Percentiles rank a stretch among this genome's conserved stretches.
These are phyloP conservation scores for Allantophomopsis cytisporea DNA, from an alignment of 2,329 filamentous ascomycete species.

Conservation along the genomic window DNA sequence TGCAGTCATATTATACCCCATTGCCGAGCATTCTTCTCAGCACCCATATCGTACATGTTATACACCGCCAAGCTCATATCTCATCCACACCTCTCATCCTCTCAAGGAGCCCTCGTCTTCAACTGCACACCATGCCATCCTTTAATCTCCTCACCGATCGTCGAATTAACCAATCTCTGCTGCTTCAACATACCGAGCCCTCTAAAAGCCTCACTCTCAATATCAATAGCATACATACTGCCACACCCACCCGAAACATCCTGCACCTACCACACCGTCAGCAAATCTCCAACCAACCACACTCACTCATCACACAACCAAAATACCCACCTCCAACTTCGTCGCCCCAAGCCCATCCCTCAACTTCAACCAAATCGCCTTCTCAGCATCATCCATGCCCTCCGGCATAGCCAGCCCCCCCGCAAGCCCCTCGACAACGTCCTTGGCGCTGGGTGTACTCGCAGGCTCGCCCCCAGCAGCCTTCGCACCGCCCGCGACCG, in stretches of 20 bases:
- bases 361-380: constrained; percentile 37
- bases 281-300: too few species aligned
- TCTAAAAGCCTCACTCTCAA: constrained; percentile 57
- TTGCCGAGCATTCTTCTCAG: too few species aligned
- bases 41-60: too few species aligned
- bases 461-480: too few species aligned
- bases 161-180: constrained; percentile 66
- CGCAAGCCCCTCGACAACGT: constrained; percentile 4
- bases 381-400: constrained; percentile 40
- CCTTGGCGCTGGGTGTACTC: constrained; percentile 1
- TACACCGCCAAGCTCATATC: too few species aligned
- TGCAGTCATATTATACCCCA: too few species aligned
- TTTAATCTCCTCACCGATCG: constrained; percentile 64
- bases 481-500: too few species aligned
- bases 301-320: background rate
- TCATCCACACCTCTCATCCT: too few species aligned
- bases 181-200: constrained; percentile 66
- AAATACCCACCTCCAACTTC: constrained; percentile 16
- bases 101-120: constrained; percentile 41
- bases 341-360: constrained; percentile 15
- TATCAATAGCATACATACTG: constrained; percentile 76
- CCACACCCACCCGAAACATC: constrained; percentile 78
- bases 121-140: constrained; percentile 75
- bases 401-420: constrained; percentile 26
- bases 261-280: constrained; percentile 41